Evolutionary conservation across 768 basidiomycete species (phyloP).

Genomic region (Exsudoporus frostii): DNA sequence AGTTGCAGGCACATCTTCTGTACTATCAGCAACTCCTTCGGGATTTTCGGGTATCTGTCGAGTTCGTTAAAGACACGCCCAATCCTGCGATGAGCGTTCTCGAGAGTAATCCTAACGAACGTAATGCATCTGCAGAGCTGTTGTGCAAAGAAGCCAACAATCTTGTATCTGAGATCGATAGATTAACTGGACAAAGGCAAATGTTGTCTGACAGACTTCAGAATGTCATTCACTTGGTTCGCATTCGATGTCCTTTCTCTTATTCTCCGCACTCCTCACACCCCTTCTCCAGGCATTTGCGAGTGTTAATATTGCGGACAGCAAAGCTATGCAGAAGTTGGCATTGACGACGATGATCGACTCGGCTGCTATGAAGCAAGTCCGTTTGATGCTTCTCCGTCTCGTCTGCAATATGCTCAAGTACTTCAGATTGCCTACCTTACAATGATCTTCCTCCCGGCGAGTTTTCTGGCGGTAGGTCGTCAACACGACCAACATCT

Average conservation of each 20-base stretch:
- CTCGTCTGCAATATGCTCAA: constrained; percentile 6
- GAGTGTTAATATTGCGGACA: constrained; percentile 54
- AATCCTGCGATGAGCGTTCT: constrained; percentile 46
- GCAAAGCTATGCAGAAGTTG: constrained; percentile 47
- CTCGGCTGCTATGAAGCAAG: constrained; percentile 40
- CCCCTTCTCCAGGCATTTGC: constrained; percentile 48
- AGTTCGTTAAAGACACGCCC: constrained; percentile 44
- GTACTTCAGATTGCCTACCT: constrained; percentile 42
- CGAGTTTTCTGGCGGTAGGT: constrained; percentile 39
- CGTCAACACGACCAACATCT: not conserved
- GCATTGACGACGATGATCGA: constrained; percentile 43
- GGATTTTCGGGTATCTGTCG: constrained; percentile 49
- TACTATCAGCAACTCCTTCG: constrained; percentile 54
- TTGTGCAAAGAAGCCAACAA: constrained; percentile 48
- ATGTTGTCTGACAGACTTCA: constrained; percentile 34
- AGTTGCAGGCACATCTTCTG: constrained; percentile 55
- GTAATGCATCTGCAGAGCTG: constrained; percentile 28
- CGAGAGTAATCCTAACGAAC: constrained; percentile 3
- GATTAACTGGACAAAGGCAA: constrained; percentile 37
- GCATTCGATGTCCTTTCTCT: not conserved
- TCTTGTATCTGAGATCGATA: constrained; percentile 47
- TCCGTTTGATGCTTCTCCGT: not conserved
- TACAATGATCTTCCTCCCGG: constrained; percentile 61
- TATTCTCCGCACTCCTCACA: not conserved
- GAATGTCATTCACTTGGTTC: constrained; percentile 34